These are phyloP conservation scores for Hagleromyces aurorensis DNA, from an alignment of 805 yeast species.

Conservation along the genomic window DNA sequence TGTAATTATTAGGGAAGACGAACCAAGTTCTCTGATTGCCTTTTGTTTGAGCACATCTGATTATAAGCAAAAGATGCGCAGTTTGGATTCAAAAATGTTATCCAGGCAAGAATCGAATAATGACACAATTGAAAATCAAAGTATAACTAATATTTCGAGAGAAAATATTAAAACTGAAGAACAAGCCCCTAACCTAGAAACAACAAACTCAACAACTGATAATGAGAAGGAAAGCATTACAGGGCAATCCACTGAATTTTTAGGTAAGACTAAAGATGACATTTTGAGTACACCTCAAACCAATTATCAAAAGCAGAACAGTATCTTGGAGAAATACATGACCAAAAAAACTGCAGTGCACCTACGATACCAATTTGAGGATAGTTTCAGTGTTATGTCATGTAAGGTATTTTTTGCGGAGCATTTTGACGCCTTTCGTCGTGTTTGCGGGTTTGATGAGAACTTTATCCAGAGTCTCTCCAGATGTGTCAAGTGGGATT, in stretches of 20 bases:
- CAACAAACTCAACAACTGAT: too few relatives aligned
- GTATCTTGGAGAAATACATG: conserved; percentile 56
- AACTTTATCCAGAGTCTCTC: conserved; percentile 83
- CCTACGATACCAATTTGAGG: conserved; percentile 84
- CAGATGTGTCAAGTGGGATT: conserved; percentile 92
- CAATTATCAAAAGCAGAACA: conserved; percentile 15
- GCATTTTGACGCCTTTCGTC: conserved; percentile 90
- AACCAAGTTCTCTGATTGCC: conserved; percentile 90
- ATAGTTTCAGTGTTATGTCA: conserved; percentile 71
- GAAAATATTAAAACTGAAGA: conserved; percentile 3
- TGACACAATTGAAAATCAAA: conserved; percentile 4
- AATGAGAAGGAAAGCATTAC: conserved; percentile 2
- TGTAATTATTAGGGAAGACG: conserved; percentile 91
- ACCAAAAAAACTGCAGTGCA: conserved; percentile 81
- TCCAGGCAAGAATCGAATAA: conserved; percentile 8
- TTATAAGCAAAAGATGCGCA: conserved; percentile 56
- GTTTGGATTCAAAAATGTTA: too few relatives aligned
- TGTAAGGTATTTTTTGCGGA: conserved; percentile 94
- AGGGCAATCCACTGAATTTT: conserved; percentile 3
- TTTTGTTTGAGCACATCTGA: conserved; percentile 84
- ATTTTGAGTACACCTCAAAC: conserved; percentile 1
- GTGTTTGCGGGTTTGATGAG: conserved; percentile 69
- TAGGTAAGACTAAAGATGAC: too few relatives aligned
- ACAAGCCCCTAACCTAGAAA: conserved; percentile 1
- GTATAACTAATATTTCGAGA: conserved; percentile 5